A percentile compares a stretch with the other conserved stretches of the same genome.
These are phyloP conservation scores for Furcasterigmium furcatum DNA, from an alignment of 2,329 filamentous ascomycete genomes.

Conservation along the genomic window DNA sequence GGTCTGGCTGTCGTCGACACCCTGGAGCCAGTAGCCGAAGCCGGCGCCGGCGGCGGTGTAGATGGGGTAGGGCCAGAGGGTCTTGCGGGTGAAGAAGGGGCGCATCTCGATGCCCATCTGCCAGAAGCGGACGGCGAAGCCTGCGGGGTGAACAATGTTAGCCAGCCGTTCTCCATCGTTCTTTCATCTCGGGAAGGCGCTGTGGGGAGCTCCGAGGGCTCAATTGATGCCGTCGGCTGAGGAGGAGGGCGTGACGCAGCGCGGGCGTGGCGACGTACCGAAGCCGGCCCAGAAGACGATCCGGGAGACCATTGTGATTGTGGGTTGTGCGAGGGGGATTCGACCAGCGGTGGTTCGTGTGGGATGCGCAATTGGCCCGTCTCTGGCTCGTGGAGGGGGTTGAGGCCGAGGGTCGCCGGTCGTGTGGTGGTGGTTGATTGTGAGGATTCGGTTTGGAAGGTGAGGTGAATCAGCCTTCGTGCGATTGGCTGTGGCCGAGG, in stretches of 20 bases:
- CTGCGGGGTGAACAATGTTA: conserved; percentile 44
- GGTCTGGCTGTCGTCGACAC: conserved; percentile 80
- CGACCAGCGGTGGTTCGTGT: neutral
- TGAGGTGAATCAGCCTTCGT: neutral
- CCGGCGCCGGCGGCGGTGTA: conserved; percentile 83
- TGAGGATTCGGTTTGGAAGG: neutral
- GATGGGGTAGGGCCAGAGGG: conserved; percentile 87
- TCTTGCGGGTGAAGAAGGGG: conserved; percentile 80
- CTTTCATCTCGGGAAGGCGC: conserved; percentile 8
- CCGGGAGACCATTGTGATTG: conserved; percentile 53
- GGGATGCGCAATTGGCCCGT: neutral
- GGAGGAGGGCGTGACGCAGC: neutral
- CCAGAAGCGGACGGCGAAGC: conserved; percentile 88
- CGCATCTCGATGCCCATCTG: conserved; percentile 99
- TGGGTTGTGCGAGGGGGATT: neutral
- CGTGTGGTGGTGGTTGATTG: neutral
- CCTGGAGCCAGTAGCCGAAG: conserved; percentile 96
- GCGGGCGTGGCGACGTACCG: conserved; percentile 57
- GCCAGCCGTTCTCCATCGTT: too few relatives aligned
- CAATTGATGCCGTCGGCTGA: neutral
- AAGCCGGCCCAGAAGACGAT: conserved; percentile 87
- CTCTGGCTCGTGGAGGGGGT: conserved; percentile 1
- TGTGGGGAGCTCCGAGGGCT: too few relatives aligned
- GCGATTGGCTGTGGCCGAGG: neutral
- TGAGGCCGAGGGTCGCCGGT: neutral